A percentile compares a stretch with the other conserved stretches of the same genome.
These are phyloP conservation scores for Erodium moschatum DNA, from an alignment of 441 rosid genomes.

Conservation along the genomic window DNA sequence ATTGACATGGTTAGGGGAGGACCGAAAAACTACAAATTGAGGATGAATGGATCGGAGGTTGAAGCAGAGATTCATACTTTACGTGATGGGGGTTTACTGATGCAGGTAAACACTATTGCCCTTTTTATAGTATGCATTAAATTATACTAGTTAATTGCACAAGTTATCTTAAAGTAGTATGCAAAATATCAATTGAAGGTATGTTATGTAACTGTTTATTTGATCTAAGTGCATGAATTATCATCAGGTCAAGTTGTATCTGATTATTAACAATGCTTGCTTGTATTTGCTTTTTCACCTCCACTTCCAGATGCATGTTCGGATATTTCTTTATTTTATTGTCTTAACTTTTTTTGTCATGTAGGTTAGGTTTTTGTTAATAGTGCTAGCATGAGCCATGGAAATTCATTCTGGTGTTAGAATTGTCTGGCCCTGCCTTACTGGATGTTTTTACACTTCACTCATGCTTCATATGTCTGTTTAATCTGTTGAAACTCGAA, in stretches of 20 bases:
- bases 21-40: slow-evolving; percentile 80
- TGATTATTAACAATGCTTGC: neutral
- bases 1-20: slow-evolving; percentile 94
- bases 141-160: neutral
- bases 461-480: neutral
- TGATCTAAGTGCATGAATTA: too few species aligned
- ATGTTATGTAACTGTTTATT: too few species aligned
- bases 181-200: neutral
- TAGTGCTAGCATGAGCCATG: neutral
- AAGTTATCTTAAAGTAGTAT: neutral
- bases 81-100: slow-evolving; percentile 97
- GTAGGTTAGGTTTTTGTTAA: neutral
- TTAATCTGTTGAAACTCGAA: slow-evolving; percentile 4
- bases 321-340: neutral
- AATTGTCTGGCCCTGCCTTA: neutral
- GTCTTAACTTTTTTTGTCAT: neutral
- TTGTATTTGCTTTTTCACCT: neutral
- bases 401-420: neutral
- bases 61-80: slow-evolving; percentile 97
- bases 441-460: neutral
- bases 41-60: slow-evolving; percentile 81
- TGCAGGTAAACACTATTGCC: slow-evolving; percentile 71
- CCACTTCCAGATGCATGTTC: neutral
- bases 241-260: too few species aligned
- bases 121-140: slow-evolving; percentile 1